Evolutionary conservation across 2,329 filamentous ascomycete species (phyloP).

Genomic region (Microsporum ferrugineum): DNA sequence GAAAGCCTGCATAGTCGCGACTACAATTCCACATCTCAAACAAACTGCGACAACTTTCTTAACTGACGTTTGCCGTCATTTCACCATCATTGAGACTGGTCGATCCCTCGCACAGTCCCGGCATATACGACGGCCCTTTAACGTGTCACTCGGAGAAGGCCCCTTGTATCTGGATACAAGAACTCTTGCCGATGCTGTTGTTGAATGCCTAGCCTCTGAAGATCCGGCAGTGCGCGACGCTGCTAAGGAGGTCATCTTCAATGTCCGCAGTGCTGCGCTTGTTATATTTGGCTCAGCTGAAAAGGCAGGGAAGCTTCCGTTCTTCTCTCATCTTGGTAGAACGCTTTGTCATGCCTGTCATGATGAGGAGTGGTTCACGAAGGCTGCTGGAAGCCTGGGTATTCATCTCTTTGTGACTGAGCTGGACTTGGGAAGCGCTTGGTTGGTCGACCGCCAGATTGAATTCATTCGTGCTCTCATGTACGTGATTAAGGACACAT

Average conservation of each 20-base stretch:
- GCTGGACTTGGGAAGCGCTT: slow-evolving; percentile 69
- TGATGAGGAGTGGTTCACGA: slow-evolving; percentile 97
- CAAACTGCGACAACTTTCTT: slow-evolving; percentile 65
- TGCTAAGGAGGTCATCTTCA: slow-evolving; percentile 65
- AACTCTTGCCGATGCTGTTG: slow-evolving; percentile 75
- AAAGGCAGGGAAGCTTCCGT: slow-evolving; percentile 62
- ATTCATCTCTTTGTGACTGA: slow-evolving; percentile 81
- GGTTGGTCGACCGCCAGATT: slow-evolving; percentile 70
- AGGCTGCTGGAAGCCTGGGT: slow-evolving; percentile 80
- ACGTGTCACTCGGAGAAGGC: slow-evolving; percentile 76
- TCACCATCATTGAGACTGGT: slow-evolving; percentile 80
- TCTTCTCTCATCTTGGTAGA: slow-evolving; percentile 73
- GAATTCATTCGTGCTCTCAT: slow-evolving; percentile 86
- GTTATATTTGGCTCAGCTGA: slow-evolving; percentile 67
- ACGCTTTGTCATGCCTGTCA: slow-evolving; percentile 91
- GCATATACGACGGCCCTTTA: slow-evolving; percentile 65
- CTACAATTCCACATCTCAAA: slow-evolving; percentile 69
- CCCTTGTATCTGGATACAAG: slow-evolving; percentile 77
- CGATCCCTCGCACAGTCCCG: slow-evolving; percentile 71
- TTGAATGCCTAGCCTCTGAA: slow-evolving; percentile 82
- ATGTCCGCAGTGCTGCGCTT: slow-evolving; percentile 63
- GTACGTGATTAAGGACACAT: slow-evolving; percentile 98
- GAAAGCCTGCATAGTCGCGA: slow-evolving; percentile 77
- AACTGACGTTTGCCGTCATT: slow-evolving; percentile 73
- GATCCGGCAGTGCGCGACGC: slow-evolving; percentile 67